Base-by-base conservation (phyloP, 2,329 filamentous ascomycete species). In the Diaporthe amygdali region DNA sequence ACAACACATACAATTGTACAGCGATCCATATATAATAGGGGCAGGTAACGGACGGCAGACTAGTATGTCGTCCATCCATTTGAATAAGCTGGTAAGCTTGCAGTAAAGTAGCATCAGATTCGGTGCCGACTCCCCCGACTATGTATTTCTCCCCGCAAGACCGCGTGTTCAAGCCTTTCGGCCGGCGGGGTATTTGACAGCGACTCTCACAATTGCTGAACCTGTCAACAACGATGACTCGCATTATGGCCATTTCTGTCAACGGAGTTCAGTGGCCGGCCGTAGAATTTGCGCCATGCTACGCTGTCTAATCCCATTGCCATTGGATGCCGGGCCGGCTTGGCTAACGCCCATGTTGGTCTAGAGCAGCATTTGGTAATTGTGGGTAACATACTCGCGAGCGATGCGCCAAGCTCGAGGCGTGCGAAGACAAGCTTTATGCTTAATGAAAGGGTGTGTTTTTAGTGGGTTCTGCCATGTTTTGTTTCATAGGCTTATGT, bases 1-100 rank as follows among this genome's bases (percentile, higher is more conserved):
- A 81, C 76, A 76, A 79, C 20, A 80, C 79, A 67, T 81, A 82
- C 72, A 82, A 83, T 61, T 74, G 78, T 25, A 79, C 80, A 34
- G 73, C 79, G 10, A 79, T 82, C 66, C 76, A 81, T 46, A 70
- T 81, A 37, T 80, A 47, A 20, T 37, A 2, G 5, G 55, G 5
- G 17, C 8, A 15, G 25, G 25, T 32, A n/a, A 27, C n/a, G 49
- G n/a, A 52, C 30, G 22, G 46, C 27, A 25, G 20, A 47, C 9
- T 49, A 49, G 46, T 49, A 59, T 12, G 34, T 27, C 27, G 22
- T 41, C n/a, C 8, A 34, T 32, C 32, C 25, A 32, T 14, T 5
- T 1, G 56, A 63, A 34, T 34, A 22, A 37, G 14, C 20, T 37
- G 27, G 27, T 1, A 17, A 20, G 10, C 14, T 63, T 32, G n/a